These are phyloP conservation scores for Podospora tetraspora DNA, from an alignment of 495 filamentous ascomycete species.

Conservation along the genomic window DNA sequence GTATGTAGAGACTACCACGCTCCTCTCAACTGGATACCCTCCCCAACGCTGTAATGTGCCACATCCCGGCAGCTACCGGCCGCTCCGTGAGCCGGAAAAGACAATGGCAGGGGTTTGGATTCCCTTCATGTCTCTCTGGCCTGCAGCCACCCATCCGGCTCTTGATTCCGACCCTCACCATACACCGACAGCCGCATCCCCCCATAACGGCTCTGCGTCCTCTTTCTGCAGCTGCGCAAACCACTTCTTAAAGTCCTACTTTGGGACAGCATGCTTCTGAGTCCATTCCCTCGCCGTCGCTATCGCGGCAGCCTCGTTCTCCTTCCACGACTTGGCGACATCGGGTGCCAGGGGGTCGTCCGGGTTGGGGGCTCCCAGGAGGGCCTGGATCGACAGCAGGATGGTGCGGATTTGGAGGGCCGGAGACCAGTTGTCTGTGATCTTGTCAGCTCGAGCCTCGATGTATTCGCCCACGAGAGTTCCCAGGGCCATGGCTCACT, in stretches of 20 bases:
- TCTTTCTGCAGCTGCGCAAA: neutral
- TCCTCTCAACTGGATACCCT: neutral
- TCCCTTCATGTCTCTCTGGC: neutral
- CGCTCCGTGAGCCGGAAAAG: neutral
- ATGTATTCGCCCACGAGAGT: neutral
- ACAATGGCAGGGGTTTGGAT: neutral
- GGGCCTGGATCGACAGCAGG: conserved; percentile 91
- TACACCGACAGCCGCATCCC: neutral
- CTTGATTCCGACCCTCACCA: neutral
- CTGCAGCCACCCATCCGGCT: neutral
- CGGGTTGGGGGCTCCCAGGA: conserved; percentile 93
- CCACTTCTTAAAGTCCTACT: neutral
- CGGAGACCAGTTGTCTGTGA: conserved; percentile 95
- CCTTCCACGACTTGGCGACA: conserved; percentile 12
- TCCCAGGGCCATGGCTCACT: conserved; percentile 50
- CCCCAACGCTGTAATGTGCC: neutral
- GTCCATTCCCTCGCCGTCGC: conserved; percentile 12
- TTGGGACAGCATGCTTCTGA: conserved; percentile 12
- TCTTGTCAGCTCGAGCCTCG: conserved; percentile 3
- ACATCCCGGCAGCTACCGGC: neutral
- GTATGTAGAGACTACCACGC: neutral
- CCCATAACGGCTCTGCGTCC: neutral
- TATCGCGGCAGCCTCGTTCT: conserved; percentile 10
- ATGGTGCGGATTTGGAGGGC: conserved; percentile 98
- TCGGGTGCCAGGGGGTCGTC: conserved; percentile 36